Conservation (phyloP, 2,329 filamentous ascomycete species). For the Lizonia empirigonia region DNA sequence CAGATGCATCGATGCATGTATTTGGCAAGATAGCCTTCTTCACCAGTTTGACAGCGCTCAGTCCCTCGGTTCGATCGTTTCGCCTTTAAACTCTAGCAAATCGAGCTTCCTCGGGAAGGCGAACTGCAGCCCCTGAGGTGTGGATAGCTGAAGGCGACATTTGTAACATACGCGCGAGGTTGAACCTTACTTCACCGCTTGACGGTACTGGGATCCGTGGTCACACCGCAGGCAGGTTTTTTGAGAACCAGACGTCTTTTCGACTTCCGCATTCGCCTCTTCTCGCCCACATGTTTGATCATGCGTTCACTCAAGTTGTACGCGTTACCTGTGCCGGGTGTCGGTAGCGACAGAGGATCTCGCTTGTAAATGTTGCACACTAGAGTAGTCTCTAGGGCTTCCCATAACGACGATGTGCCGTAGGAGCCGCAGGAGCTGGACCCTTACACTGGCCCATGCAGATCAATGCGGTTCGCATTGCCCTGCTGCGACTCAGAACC, state of each 20-base stretch:
- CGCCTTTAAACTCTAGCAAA: too few relatives aligned
- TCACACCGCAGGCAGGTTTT: neutral
- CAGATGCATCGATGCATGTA: neutral
- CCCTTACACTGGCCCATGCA: neutral
- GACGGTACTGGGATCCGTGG: slow-evolving; percentile 2
- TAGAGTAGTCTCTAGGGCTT: too few relatives aligned
- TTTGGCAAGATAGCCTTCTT: neutral
- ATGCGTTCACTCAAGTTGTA: neutral
- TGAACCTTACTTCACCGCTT: slow-evolving; percentile 6
- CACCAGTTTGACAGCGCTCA: neutral
- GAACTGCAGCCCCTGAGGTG: slow-evolving; percentile 7
- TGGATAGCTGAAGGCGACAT: slow-evolving; percentile 1
- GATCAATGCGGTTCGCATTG: neutral
- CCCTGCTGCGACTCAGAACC: slow-evolving; percentile 2
- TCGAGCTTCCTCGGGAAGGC: neutral
- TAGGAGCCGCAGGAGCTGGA: neutral
- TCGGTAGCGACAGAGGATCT: neutral
- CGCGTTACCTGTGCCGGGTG: neutral
- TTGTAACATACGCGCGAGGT: slow-evolving; percentile 6
- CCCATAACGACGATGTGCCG: neutral
- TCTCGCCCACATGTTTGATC: neutral
- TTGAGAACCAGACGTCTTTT: neutral
- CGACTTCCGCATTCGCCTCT: neutral
- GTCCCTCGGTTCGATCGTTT: too few relatives aligned
- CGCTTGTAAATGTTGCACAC: neutral